Percentiles rank a stretch among this genome's conserved stretches.
Evolutionary conservation across 768 basidiomycete species (phyloP).

Genomic region (Hygrocybe coccinea): DNA sequence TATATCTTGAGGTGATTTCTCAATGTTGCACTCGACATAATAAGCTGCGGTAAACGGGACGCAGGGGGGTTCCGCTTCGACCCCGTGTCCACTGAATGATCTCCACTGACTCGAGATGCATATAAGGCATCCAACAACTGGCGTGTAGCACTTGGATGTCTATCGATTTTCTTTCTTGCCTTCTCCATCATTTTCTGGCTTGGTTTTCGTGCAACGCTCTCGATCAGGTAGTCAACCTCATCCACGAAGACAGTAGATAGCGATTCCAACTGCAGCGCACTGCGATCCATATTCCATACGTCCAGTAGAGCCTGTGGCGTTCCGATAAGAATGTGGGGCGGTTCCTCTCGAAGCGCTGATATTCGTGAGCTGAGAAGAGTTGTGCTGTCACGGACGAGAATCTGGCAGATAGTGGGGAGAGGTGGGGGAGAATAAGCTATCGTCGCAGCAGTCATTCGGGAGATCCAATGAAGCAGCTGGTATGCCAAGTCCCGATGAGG

Average conservation of each 20-base stretch:
- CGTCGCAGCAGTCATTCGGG: constrained; percentile 39
- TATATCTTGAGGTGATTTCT: constrained; percentile 49
- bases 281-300: constrained; percentile 40
- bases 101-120: constrained; percentile 22
- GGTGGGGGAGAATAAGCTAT: constrained; percentile 29
- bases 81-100: constrained; percentile 11
- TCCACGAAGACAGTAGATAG: constrained; percentile 65
- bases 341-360: constrained; percentile 33
- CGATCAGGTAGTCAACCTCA: constrained; percentile 70
- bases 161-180: constrained; percentile 38
- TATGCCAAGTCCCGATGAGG: constrained; percentile 70
- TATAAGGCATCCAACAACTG: constrained; percentile 58
- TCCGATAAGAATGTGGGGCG: constrained; percentile 65
- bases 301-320: constrained; percentile 69
- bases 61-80: constrained; percentile 7
- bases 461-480: constrained; percentile 64
- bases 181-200: constrained; percentile 37
- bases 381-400: constrained; percentile 53
- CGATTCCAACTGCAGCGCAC: constrained; percentile 40
- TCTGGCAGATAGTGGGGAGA: constrained; percentile 48
- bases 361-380: constrained; percentile 39
- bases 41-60: constrained; percentile 46
- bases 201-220: constrained; percentile 42
- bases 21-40: constrained; percentile 70
- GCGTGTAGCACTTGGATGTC: constrained; percentile 57